Evolutionary conservation across 176 grass and related monocot species (phyloP).

Genomic region (Melocanna baccifera): DNA sequence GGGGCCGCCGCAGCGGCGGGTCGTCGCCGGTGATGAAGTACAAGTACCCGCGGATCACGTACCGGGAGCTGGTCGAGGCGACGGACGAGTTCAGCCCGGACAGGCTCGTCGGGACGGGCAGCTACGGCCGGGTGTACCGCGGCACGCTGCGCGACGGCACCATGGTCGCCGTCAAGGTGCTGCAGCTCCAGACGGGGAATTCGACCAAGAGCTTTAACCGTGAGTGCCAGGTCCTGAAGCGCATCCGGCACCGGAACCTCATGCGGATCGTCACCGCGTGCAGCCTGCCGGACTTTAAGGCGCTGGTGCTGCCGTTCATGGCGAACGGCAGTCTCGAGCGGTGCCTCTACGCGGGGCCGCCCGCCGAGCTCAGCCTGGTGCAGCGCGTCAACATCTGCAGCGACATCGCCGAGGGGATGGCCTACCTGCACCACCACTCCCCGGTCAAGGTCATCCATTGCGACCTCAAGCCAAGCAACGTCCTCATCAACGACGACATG

Average conservation of each 20-base stretch:
- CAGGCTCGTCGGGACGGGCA: slow-evolving; percentile 66
- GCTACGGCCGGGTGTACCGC: slow-evolving; percentile 78
- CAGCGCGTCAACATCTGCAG: slow-evolving; percentile 91
- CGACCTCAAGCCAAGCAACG: slow-evolving; percentile 91
- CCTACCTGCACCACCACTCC: slow-evolving; percentile 91
- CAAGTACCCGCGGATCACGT: slow-evolving; percentile 78
- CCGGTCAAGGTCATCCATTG: slow-evolving; percentile 92
- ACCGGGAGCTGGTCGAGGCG: slow-evolving; percentile 69
- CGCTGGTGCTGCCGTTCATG: slow-evolving; percentile 94
- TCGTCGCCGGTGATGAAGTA: slow-evolving; percentile 62
- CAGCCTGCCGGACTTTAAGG: slow-evolving; percentile 90
- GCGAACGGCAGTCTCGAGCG: slow-evolving; percentile 86
- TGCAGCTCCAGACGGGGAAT: slow-evolving; percentile 79
- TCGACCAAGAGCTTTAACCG: slow-evolving; percentile 87
- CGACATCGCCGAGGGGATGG: slow-evolving; percentile 85
- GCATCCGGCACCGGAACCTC: slow-evolving; percentile 87
- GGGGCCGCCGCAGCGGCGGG: slow-evolving; percentile 18
- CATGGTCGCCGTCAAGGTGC: slow-evolving; percentile 84
- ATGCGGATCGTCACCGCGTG: slow-evolving; percentile 92
- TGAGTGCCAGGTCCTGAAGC: slow-evolving; percentile 92
- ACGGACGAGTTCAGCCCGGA: slow-evolving; percentile 62
- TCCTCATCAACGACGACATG: slow-evolving; percentile 94
- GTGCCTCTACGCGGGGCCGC: slow-evolving; percentile 50
- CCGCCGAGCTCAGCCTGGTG: slow-evolving; percentile 59
- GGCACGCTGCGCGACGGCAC: slow-evolving; percentile 64